Conservation (phyloP, 23 red algal genomes). For the Gracilariopsis chorda region DNA sequence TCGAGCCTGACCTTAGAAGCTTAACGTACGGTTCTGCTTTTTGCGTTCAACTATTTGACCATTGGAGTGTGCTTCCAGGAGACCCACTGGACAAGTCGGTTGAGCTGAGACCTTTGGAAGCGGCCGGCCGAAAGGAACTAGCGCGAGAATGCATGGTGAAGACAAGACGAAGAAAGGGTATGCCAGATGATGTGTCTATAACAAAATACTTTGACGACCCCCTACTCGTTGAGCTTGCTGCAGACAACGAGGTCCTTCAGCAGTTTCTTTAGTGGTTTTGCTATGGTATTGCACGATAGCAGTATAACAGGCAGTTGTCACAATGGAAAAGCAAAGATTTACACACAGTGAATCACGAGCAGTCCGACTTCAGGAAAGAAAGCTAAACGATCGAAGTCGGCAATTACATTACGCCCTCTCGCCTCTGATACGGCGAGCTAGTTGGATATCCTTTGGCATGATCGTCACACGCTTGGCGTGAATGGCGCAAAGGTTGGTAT, state of each 20-base stretch:
- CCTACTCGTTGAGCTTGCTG: conserved; percentile 52
- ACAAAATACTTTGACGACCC: conserved; percentile 89
- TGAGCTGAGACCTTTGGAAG: conserved; percentile 60
- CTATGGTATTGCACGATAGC: neutral
- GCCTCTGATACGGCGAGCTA: conserved; percentile 96
- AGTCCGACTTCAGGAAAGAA: conserved; percentile 30
- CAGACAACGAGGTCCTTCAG: conserved; percentile 47
- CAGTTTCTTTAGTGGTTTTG: conserved; percentile 1
- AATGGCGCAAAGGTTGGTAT: conserved; percentile 99
- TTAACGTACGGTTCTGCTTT: conserved; percentile 70
- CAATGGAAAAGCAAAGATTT: conserved; percentile 28
- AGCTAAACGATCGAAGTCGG: neutral
- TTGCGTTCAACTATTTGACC: conserved; percentile 78
- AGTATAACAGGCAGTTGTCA: neutral
- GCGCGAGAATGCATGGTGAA: conserved; percentile 92
- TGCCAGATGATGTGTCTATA: conserved; percentile 66
- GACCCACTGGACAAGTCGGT: conserved; percentile 85
- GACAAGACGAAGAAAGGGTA: conserved; percentile 84
- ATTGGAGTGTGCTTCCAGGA: conserved; percentile 80
- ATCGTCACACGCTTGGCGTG: conserved; percentile 99
- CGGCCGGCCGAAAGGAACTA: conserved; percentile 55
- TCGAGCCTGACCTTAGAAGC: conserved; percentile 81
- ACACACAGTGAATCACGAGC: conserved; percentile 22
- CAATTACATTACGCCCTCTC: conserved; percentile 77
- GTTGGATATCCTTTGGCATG: conserved; percentile 99